These are phyloP conservation scores for Trichoderma polysporum DNA, from an alignment of 2,329 filamentous ascomycete species.

Conservation along the genomic window DNA sequence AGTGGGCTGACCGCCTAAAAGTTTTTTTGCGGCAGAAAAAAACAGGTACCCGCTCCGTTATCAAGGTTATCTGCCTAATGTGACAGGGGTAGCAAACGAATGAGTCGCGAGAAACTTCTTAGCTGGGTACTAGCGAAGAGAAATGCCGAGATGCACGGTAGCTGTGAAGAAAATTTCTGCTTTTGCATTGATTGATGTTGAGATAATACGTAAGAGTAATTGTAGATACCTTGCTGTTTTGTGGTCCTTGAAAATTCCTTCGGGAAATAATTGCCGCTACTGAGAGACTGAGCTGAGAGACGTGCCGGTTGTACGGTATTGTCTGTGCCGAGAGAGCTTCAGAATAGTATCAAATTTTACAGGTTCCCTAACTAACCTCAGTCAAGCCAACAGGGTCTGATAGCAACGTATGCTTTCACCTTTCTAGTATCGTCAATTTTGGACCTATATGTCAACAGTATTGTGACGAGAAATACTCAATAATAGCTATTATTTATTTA, in stretches of 20 bases:
- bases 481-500: not conserved
- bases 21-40: conserved; percentile 28
- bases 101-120: not conserved
- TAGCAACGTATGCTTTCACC: no score
- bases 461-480: not conserved
- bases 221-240: not conserved
- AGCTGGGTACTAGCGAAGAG: not conserved
- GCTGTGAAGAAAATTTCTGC: not conserved
- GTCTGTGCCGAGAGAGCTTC: not conserved
- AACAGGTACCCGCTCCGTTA: not conserved
- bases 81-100: not conserved
- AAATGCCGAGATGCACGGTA: not conserved
- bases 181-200: not conserved
- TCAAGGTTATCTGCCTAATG: not conserved
- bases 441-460: not conserved
- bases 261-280: not conserved
- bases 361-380: no score
- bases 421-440: not conserved
- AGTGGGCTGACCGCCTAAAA: conserved; percentile 24
- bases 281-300: no score
- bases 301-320: not conserved
- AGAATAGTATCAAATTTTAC: not conserved
- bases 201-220: not conserved
- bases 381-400: no score
- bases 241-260: not conserved